Base-by-base conservation (phyloP, 2,329 filamentous ascomycete species). In the Aspergillus thermomutatus region DNA sequence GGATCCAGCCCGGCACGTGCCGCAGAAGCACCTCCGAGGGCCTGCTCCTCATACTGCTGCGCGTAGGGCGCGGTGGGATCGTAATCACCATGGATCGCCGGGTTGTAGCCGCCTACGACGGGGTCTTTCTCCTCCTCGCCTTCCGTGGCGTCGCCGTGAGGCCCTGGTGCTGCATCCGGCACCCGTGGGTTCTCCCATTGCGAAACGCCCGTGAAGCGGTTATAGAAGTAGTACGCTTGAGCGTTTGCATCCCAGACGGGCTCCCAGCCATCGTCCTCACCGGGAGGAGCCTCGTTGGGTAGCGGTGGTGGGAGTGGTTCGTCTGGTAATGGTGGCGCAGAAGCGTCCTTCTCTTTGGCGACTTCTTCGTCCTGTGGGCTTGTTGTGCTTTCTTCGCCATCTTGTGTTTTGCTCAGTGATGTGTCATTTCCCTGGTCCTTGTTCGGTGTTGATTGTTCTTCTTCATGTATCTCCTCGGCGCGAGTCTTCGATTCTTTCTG, bases 41-140 rank as follows among this genome's bases (percentile, higher is more conserved):
- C 67, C 10, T 70, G 64, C 49, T 74, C 68, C 59, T 78, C 74
- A 47, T 81, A 72, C 48, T 80, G 78, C 69, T 90, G 83, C 10
- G 94, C 93, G 72, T 99, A 99, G 79, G 92, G 90, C n/a, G 94
- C 93, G 58, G 88, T 94, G 3, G 92, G 92, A 68, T 99, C 94
- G 79, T 97, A 99, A 77, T 92, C 89, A 65, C 94, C 94, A 72
- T 99, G 94, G 48, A 99, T 93, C 25, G 91, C 90, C 1, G 94
- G 94, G 71, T 97, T 96, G 78, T 99, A 99, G 59, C 93, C 92
- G 57, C 88, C 87, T 10, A 67, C 61, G 4, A 82, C 83, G 23
- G 83, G 77, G 54, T 76, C 64, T 64, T 70, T 70, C 59, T 65
- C 64, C 49, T 68, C 58, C 75, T 73, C 34, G 64, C 75, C 64